Evolutionary conservation across 2,329 filamentous ascomycete genomes (phyloP), one percentile per base, ranked within the genome.

Genomic region (Dactylellina leptospora): DNA sequence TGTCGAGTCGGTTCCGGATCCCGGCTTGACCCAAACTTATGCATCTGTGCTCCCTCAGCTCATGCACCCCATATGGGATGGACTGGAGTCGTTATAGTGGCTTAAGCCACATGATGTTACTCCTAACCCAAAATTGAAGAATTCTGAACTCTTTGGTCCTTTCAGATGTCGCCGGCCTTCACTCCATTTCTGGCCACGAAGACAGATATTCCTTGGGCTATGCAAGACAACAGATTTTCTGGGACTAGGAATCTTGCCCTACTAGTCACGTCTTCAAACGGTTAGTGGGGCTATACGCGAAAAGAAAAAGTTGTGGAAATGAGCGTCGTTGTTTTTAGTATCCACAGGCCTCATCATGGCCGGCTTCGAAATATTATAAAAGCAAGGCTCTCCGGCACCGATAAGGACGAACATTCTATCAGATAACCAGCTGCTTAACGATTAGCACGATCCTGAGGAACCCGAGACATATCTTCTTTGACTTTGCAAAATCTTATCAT

Each of bases 91-190:
- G 25, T 20, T 8, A 27, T 51, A 9, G 51, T 55, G 51, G 51
- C 51, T 55, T 55, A 55, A 55, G 33, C 51, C 51, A 55, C 30
- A n/a, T 55, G n/a, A n/a, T n/a, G n/a, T n/a, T 25, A 25, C 6
- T 20, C 18, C 30, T 40, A 55, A 55, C 51, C 30, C 8, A 20
- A 55, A 22, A 25, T 36, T 20, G 51, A 36, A 8, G 13, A 13
- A 23, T 25, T n/a, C n/a, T n/a, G n/a, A 30, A 4, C 9, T 4
- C 27, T 51, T 51, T 55, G 51, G 42, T 55, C 51, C 51, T 42
- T 55, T 23, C 13, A 40, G 42, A 2, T 42, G 20, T 33, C 30
- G 4, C 47, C n/a, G 10, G 16, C 16, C 13, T 2, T 27, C 4
- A 51, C n/a, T n/a, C n/a, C n/a, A n/a, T n/a, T n/a, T n/a, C n/a